Conservation (phyloP, 129 eudicot species). For the Solidago caesia region DNA sequence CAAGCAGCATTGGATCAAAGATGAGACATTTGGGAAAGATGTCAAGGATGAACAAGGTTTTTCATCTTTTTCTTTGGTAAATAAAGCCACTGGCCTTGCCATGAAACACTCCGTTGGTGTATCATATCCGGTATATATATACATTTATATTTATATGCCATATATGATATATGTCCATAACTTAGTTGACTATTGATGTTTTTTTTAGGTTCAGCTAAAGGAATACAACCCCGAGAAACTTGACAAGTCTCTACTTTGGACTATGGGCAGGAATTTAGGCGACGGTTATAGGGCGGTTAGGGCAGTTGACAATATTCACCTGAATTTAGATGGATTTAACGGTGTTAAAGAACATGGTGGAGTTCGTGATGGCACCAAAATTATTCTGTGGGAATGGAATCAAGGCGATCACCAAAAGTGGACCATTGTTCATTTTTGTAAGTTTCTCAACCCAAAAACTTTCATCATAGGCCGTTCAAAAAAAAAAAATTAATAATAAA, state of each 20-base stretch:
- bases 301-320: constrained; percentile 62
- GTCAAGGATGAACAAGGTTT: constrained; percentile 44
- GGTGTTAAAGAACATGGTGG: constrained; percentile 46
- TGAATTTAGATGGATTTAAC: constrained; percentile 62
- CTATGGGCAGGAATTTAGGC: constrained; percentile 33
- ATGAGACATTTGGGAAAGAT: constrained; percentile 4
- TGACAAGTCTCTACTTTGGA: constrained; percentile 73
- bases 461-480: no score
- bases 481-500: no score
- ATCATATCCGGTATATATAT: constrained; percentile 49
- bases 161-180: no score
- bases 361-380: constrained; percentile 58
- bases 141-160: neutral
- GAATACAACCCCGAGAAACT: constrained; percentile 55
- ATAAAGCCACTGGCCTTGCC: constrained; percentile 68
- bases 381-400: constrained; percentile 61
- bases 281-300: constrained; percentile 52
- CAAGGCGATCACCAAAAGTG: constrained; percentile 76
- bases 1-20: constrained; percentile 4
- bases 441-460: constrained; percentile 28
- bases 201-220: constrained; percentile 61
- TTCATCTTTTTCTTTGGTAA: constrained; percentile 59
- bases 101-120: constrained; percentile 71
- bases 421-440: constrained; percentile 57
- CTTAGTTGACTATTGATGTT: neutral